phyloP scores from a whole-genome alignment of 192 early-diverging fungal species.

The Gigaspora rosea region DNA sequence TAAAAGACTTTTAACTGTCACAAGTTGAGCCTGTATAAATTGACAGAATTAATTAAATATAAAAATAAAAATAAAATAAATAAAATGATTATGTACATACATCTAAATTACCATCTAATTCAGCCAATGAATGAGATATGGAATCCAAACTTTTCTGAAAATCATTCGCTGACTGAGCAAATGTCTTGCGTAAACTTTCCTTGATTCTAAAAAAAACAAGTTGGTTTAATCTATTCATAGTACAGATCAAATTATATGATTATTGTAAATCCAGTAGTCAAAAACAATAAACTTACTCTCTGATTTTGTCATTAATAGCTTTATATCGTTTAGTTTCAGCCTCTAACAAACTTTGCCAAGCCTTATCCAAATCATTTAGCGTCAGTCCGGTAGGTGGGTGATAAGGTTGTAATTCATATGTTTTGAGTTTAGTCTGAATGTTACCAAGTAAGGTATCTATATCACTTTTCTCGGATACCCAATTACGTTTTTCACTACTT shows the following conservation, averaged over 20 bases:
- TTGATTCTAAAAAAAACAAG: conserved; percentile 59
- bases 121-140: conserved; percentile 64
- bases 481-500: conserved; percentile 72
- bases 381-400: conserved; percentile 75
- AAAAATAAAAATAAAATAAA: background rate
- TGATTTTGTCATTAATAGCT: conserved; percentile 80
- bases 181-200: conserved; percentile 76
- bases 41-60: conserved; percentile 20
- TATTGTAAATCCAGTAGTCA: background rate
- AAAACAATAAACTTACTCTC: conserved; percentile 58
- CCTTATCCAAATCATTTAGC: conserved; percentile 54
- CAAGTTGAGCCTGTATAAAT: conserved; percentile 57
- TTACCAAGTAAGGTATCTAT: conserved; percentile 90
- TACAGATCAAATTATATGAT: background rate
- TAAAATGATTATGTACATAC: conserved; percentile 39
- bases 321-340: conserved; percentile 81
- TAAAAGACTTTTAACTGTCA: conserved; percentile 62
- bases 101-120: conserved; percentile 79
- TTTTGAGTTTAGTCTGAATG: conserved; percentile 95
- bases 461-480: conserved; percentile 91
- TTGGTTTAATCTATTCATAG: too few species aligned
- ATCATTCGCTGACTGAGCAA: conserved; percentile 81
- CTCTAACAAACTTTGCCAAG: conserved; percentile 73
- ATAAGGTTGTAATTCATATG: conserved; percentile 89
- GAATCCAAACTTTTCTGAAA: conserved; percentile 73